Base-by-base conservation (phyloP, 495 filamentous ascomycete species). In the Penicillium salamii region DNA sequence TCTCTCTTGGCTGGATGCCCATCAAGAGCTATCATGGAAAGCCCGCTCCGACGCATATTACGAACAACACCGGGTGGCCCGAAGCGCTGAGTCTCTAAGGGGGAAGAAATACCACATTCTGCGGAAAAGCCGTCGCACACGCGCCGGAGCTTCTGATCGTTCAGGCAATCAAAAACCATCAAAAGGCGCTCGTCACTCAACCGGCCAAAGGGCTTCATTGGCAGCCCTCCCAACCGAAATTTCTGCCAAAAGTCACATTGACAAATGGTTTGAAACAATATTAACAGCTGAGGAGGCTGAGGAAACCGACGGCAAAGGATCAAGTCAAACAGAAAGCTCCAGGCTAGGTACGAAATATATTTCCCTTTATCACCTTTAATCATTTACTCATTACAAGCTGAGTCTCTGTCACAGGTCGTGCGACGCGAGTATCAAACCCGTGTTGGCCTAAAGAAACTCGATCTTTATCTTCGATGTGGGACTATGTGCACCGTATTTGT, bases 61-160 rank as follows among this genome's bases (percentile, higher is more conserved):
- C 32, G 42, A 53, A n/a, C 37, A 47, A 42, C 33, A 40, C 17
- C 42, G 19, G 37, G 28, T 47, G 12, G 32, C 35, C 17, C 50
- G 50, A 24, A 46, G 34, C 14, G 50, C 47, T 42, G 36, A 53
- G 26, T 53, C 50, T 17, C 14, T 53, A 42, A 42, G 50, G 28
- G 50, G 36, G 21, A 53, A 53, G n/a, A 26, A 26, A 26, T 26
- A 26, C 23, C 23, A 26, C 23, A 26, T 26, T 26, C 23, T 26
- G 23, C 23, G 23, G 23, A 26, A 26, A 8, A 4, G 23, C 8
- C 23, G 23, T 26, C 23, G 23, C 23, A 26, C 23, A 4, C 4
- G 23, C 23, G 8, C 23, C 23, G 8, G 23, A 26, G 23, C 23
- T 26, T 26, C 23, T 26, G 23, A 26, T 26, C 8, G 3, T 26